Base-by-base conservation (phyloP, 1,284 basidiomycete genomes). In the Amylostereum chailletii region DNA sequence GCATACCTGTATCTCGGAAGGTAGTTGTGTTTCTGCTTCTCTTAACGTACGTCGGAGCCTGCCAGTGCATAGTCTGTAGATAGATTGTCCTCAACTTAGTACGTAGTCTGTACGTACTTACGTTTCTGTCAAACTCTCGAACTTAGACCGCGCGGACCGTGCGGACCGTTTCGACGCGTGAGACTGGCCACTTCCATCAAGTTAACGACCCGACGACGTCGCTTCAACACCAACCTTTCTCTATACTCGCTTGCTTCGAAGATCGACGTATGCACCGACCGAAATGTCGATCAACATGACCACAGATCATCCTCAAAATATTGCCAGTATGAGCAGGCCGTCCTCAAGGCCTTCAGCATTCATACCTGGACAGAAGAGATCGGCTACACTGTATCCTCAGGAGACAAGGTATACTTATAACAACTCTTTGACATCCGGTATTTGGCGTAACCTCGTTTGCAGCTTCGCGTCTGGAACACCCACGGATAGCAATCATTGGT, bases 401-500 rank as follows among this genome's bases (percentile, higher is more conserved):
- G 37, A 44, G 19, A 37, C 33, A 37, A 30, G 10, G 37, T 34
- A 34, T 27, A 27, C 26, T 9, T 42, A 26, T 47, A 27, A 32
- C 37, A 36, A 32, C 19, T 19, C 36, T 38, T 48, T 30, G 27
- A 30, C 4, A 8, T 34, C 34, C 5, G 4, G 26, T 11, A 26
- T 45, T 19, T 39, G 36, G 34, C 10, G 27, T 31, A 6, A 33
- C 29, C n/a, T 3, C 32, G 31, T 29, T 6, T 48, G 47, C 19
- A 34, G 37, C 27, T 38, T 36, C 34, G 33, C 29, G 26, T 9
- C 49, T 34, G 52, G 64, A 32, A 79, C 85, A 41, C 69, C 84
- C 52, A 79, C 78, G 56, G 86, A 90, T 64, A 76, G 75, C 50
- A 85, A 86, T 58, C 71, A 77, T 30, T 89, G 84, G 83, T 88